phyloP scores from a whole-genome alignment of 1,284 basidiomycete species.

The Puccinia hordei region DNA sequence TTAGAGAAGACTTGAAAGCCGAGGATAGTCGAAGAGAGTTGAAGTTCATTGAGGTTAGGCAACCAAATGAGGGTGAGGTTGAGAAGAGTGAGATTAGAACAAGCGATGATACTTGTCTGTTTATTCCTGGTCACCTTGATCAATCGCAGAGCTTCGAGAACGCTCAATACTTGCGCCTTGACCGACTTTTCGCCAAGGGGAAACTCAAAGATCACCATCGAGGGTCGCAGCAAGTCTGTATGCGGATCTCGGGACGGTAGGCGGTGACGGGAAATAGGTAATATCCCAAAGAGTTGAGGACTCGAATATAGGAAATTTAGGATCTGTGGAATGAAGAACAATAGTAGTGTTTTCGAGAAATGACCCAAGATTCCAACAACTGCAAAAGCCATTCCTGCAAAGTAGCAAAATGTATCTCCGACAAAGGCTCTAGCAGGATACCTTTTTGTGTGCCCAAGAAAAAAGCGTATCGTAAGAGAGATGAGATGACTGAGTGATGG shows the following conservation, averaged over 20 bases:
- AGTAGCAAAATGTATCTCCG: conserved; percentile 96
- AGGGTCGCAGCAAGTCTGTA: conserved; percentile 71
- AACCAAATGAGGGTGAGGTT: conserved; percentile 76
- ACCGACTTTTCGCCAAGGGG: not conserved
- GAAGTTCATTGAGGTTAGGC: conserved; percentile 68
- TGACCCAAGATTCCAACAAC: conserved; percentile 95
- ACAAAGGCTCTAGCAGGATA: conserved; percentile 93
- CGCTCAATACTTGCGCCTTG: conserved; percentile 61
- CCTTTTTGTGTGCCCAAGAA: conserved; percentile 64
- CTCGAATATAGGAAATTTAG: conserved; percentile 95
- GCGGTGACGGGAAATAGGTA: conserved; percentile 90
- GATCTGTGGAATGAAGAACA: conserved; percentile 97
- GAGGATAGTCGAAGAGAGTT: conserved; percentile 63
- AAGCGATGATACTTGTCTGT: conserved; percentile 64
- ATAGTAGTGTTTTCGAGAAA: conserved; percentile 90
- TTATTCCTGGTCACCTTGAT: conserved; percentile 15
- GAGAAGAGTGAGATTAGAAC: conserved; percentile 83
- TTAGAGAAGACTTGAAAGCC: conserved; percentile 74
- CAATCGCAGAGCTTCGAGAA: conserved; percentile 69
- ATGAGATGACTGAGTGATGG: not conserved
- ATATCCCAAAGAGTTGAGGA: conserved; percentile 90
- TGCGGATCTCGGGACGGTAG: conserved; percentile 77
- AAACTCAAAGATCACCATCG: conserved; percentile 66
- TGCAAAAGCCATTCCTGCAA: conserved; percentile 94
- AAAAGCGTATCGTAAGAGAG: no score